Conservation (phyloP, 75 land plant genomes). For the Azolla pinnata region DNA sequence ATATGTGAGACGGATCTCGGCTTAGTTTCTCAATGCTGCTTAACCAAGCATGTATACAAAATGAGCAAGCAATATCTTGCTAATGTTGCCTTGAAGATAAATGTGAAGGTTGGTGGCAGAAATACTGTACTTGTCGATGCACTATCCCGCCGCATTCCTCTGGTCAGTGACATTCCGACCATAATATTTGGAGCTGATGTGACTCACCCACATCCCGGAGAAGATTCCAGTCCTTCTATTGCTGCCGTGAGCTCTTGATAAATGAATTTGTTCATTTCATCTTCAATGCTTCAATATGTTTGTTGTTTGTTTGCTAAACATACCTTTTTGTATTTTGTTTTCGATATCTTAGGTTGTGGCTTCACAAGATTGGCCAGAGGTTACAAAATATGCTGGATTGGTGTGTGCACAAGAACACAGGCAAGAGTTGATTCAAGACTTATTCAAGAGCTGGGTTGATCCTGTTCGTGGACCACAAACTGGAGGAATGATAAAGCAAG, state of each 20-base stretch:
- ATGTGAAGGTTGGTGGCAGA: constrained; percentile 97
- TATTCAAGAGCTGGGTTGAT: constrained; percentile 75
- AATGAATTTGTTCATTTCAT: constrained; percentile 1
- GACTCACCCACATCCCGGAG: constrained; percentile 91
- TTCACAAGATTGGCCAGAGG: constrained; percentile 98
- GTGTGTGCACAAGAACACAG: constrained; percentile 95
- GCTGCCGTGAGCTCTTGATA: constrained; percentile 61
- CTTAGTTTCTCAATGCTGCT: constrained; percentile 78
- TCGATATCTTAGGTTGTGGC: constrained; percentile 63
- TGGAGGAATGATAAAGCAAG: constrained; percentile 94
- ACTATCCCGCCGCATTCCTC: constrained; percentile 51
- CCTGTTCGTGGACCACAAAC: constrained; percentile 57
- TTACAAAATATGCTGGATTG: constrained; percentile 88
- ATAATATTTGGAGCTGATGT: constrained; percentile 99
- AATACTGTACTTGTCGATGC: constrained; percentile 89
- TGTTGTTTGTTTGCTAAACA: too few species aligned
- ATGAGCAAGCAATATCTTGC: constrained; percentile 84
- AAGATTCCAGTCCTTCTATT: constrained; percentile 85
- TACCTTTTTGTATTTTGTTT: background rate
- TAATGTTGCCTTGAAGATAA: constrained; percentile 79
- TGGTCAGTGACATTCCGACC: constrained; percentile 91
- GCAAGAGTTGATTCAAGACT: constrained; percentile 81
- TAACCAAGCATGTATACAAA: constrained; percentile 82
- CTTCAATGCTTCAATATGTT: too few species aligned
- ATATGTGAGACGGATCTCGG: constrained; percentile 92